Evolutionary conservation across 805 yeast genomes (phyloP), one percentile per base, ranked within the genome.

Genomic region (Saccharomycopsis amapae): DNA sequence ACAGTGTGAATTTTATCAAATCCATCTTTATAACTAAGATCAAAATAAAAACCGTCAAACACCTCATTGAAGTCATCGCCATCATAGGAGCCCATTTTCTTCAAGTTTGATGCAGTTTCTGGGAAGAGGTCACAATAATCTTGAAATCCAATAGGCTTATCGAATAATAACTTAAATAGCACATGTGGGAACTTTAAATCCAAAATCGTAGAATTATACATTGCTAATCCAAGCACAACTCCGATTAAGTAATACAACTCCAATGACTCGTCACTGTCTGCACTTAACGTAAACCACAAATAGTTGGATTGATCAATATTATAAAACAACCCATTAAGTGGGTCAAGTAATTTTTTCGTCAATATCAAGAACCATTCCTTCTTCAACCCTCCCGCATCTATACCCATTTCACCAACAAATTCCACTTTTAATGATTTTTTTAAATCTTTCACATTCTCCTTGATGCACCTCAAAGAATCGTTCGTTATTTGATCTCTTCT

Each of bases 341-440:
- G 83, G 56, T 73, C 75, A 58, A 89, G 84, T 1, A 90, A 61
- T 22, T 81, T 81, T 48, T 75, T 75, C 1, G 85, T 79, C 33
- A 93, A 65, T 33, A 89, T 63, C 40, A 78, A 67, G 61, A 93
- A 89, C 98, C 98, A 90, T 58, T 90, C 98, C 58, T 88, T 89
- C 56, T 82, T 78, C 48, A 90, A 69, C 0, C 98, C 98, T 2
- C 98, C 97, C 1, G 88, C 97, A 65, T 90, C 98, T 19, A 90
- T 75, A 0, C 97, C 98, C 0, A 89, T 94, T 58, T 90, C 98
- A 49, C 80, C 80, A 3, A 81, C 65, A 60, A 93, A 90, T 55
- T 85, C 89, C 6, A 93, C 81, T 51, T 78, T 73, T 25, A 90
- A 62, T 1, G 86, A 75, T 57, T 89, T 88, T 55, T 82, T 78